These are phyloP conservation scores for Phyllosticta capitalensis DNA, from an alignment of 2,329 filamentous ascomycete genomes.

Conservation along the genomic window DNA sequence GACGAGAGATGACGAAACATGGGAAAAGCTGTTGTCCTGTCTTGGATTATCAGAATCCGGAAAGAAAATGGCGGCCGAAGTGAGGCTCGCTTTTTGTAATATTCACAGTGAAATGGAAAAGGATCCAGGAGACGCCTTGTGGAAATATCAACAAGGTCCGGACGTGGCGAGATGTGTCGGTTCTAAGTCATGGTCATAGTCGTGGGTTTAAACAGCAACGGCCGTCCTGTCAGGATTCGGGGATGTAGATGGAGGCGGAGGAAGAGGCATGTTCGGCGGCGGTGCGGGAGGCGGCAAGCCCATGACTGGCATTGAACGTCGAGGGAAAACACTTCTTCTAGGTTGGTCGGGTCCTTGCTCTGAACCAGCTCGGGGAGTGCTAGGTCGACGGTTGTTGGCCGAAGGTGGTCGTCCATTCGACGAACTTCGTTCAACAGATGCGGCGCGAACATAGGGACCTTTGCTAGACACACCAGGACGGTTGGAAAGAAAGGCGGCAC, in stretches of 20 bases:
- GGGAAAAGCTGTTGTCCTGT: background rate
- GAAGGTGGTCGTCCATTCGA: background rate
- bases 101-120: background rate
- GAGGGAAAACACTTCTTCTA: constrained; percentile 15
- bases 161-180: too few species aligned
- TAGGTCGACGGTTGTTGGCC: background rate
- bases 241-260: constrained; percentile 23
- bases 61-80: background rate
- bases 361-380: background rate
- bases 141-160: background rate
- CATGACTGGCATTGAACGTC: constrained; percentile 29
- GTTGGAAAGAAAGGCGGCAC: constrained; percentile 34
- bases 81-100: background rate
- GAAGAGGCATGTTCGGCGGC: constrained; percentile 37
- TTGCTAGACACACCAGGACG: constrained; percentile 16
- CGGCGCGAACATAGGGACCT: background rate
- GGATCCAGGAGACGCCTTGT: background rate
- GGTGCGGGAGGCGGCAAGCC: constrained; percentile 37
- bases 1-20: background rate
- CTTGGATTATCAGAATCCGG: background rate
- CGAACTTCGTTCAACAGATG: background rate
- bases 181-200: too few species aligned
- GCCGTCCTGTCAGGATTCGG: background rate
- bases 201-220: background rate
- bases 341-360: background rate